Conservation (phyloP, 108 stramenopile genomes). For the Aureococcus anophagefferens region DNA sequence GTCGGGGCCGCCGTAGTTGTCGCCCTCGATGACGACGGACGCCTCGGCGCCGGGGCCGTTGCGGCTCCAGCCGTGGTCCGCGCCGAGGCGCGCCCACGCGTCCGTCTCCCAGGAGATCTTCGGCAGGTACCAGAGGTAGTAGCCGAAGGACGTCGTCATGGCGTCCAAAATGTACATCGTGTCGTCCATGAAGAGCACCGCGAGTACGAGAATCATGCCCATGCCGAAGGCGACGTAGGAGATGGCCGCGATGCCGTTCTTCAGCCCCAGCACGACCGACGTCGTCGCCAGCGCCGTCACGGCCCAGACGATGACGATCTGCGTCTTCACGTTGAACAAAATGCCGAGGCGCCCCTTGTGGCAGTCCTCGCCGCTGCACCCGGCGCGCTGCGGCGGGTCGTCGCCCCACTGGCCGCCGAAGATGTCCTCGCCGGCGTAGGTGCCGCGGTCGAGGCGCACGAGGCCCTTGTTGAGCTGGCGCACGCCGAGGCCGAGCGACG, state of each 20-base stretch:
- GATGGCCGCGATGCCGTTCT: slow-evolving; percentile 45
- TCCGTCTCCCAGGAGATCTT: slow-evolving; percentile 41
- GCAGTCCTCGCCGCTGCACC: too few species aligned
- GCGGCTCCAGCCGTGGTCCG: slow-evolving; percentile 37
- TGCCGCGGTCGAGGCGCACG: slow-evolving; percentile 11
- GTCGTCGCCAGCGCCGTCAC: slow-evolving; percentile 43
- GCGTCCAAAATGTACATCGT: slow-evolving; percentile 46
- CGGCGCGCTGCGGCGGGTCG: too few species aligned
- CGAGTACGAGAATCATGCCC: slow-evolving; percentile 35
- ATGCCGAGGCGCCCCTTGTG: too few species aligned
- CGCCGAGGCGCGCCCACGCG: slow-evolving; percentile 37
- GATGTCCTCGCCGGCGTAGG: neutral
- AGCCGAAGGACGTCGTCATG: slow-evolving; percentile 36
- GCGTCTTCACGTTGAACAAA: neutral
- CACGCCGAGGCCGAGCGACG: slow-evolving; percentile 46
- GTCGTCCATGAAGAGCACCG: slow-evolving; percentile 47
- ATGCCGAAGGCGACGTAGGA: slow-evolving; percentile 39
- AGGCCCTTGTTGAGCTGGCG: slow-evolving; percentile 42
- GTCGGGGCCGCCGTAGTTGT: too few species aligned
- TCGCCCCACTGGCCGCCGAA: neutral
- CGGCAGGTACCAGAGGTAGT: slow-evolving; percentile 42
- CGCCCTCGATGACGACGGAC: neutral
- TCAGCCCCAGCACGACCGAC: slow-evolving; percentile 47
- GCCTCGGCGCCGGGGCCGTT: slow-evolving; percentile 34
- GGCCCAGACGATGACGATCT: slow-evolving; percentile 37